Evolutionary conservation across 495 filamentous ascomycete genomes (phyloP), one percentile per base, ranked within the genome.

Genomic region (Chaetomidium leptoderma): DNA sequence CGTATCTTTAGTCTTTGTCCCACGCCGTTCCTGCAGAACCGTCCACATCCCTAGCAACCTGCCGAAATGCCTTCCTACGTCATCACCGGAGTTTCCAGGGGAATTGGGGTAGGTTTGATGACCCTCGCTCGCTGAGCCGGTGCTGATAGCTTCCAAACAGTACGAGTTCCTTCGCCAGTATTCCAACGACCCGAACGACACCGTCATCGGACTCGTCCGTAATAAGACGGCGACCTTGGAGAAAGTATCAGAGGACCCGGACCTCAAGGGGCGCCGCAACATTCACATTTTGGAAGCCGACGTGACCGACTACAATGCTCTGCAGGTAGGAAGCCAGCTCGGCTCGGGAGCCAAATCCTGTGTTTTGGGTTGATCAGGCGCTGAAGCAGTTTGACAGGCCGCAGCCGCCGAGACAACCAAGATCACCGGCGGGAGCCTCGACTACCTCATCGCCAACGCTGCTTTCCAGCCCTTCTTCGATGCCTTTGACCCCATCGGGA

Each of bases 361-460:
- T 10, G 8, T 35, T 29, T 27, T 14, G 11, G 19, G 19, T n/a
- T n/a, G n/a, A 3, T 19, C 21, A 35, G 23, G 36, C 17, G 17
- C 21, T 27, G 24, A 50, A 14, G 29, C 21, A 36, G 44, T 32
- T 50, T 14, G 19, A 50, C 46, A 70, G 67, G 55, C 52, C 11
- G 74, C 76, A 0, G 73, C 63, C 2, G 44, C 44, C 0, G 35
- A 66, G 37, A 63, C 70, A 26, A 48, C 63, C 9, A 62, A 56
- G 5, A 65, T 82, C 19, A 68, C 65, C 13, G 75, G 70, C 14
- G 74, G 76, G 32, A 66, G 70, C 6, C 67, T 83, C 2, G 81
- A 83, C 62, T 73, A 78, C 36, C 61, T 85, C 8, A 74, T 84
- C 50, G 81, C 79, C 63, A 81, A 81, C 53, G 79, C 76, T 0